phyloP scores from a whole-genome alignment of 176 grass and related monocot genomes.

The Pharus latifolius region DNA sequence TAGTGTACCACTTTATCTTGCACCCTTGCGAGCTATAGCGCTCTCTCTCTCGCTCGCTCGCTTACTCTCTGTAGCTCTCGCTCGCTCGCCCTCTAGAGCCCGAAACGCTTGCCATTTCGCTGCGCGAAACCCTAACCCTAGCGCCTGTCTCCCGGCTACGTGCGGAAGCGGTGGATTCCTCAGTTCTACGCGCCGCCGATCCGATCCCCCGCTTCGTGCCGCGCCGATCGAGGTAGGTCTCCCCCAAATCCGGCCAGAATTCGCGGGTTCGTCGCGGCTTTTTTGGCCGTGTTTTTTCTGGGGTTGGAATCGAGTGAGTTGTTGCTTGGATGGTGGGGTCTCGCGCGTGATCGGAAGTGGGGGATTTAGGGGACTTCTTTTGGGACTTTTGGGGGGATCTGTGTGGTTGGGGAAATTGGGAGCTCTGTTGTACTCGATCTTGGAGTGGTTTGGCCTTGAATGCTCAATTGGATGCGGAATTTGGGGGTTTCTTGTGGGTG shows the following conservation, averaged over 20 bases:
- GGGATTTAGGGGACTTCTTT: constrained; percentile 4
- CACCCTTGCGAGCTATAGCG: constrained; percentile 17
- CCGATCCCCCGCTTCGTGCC: constrained; percentile 8
- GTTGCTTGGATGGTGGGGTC: background rate
- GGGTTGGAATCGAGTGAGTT: constrained; percentile 25
- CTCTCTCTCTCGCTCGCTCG: background rate
- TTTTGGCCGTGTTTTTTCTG: background rate
- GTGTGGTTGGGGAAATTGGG: constrained; percentile 13
- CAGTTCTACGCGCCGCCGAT: constrained; percentile 25
- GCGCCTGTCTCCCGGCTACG: background rate
- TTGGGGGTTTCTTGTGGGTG: constrained; percentile 6
- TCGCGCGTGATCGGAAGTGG: constrained; percentile 7
- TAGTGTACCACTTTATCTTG: constrained; percentile 41
- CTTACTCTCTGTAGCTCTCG: background rate
- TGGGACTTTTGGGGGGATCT: constrained; percentile 30
- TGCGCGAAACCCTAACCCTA: constrained; percentile 41
- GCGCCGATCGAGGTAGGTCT: constrained; percentile 46
- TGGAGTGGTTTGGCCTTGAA: background rate
- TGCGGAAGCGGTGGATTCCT: background rate
- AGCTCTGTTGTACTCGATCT: constrained; percentile 34
- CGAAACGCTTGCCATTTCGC: constrained; percentile 28
- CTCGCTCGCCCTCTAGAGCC: constrained; percentile 32
- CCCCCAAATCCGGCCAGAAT: constrained; percentile 36
- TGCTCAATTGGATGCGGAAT: constrained; percentile 15
- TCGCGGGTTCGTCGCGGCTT: background rate